These are phyloP conservation scores for Ustilago vetiveriae DNA, from an alignment of 1,284 basidiomycete genomes.

Conservation along the genomic window DNA sequence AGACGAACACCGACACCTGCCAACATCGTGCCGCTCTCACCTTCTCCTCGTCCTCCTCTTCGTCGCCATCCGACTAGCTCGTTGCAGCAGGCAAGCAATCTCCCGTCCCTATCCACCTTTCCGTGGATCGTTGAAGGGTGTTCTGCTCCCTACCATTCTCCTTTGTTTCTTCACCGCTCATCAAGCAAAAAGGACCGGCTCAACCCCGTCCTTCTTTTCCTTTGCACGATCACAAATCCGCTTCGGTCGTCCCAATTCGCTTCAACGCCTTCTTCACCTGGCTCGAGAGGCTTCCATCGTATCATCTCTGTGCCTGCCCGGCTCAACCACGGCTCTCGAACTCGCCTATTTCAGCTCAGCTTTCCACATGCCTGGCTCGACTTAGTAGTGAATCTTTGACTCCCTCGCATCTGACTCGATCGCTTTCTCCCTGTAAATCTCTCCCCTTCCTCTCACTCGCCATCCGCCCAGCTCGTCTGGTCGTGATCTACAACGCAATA, in stretches of 20 bases:
- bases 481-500: too few species aligned
- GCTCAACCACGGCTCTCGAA: background rate
- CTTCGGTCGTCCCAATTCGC: constrained; percentile 10
- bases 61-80: background rate
- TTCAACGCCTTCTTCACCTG: constrained; percentile 20
- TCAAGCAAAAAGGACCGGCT: constrained; percentile 23
- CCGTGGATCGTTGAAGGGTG: constrained; percentile 13
- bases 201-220: constrained; percentile 31
- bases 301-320: too few species aligned
- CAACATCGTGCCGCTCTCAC: background rate
- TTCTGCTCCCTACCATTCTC: constrained; percentile 11
- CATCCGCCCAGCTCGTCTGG: background rate
- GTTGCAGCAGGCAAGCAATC: too few species aligned
- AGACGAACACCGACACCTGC: background rate
- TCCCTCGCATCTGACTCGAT: background rate
- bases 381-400: background rate
- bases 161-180: constrained; percentile 1
- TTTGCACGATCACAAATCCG: constrained; percentile 8
- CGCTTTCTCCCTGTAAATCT: constrained; percentile 6
- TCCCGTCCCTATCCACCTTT: background rate
- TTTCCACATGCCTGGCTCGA: constrained; percentile 1
- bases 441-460: background rate
- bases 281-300: constrained; percentile 2
- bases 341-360: background rate
- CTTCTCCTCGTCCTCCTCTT: too few species aligned